phyloP scores from a whole-genome alignment of 2,329 filamentous ascomycete genomes.

The Penicillium psychrosexuale region DNA sequence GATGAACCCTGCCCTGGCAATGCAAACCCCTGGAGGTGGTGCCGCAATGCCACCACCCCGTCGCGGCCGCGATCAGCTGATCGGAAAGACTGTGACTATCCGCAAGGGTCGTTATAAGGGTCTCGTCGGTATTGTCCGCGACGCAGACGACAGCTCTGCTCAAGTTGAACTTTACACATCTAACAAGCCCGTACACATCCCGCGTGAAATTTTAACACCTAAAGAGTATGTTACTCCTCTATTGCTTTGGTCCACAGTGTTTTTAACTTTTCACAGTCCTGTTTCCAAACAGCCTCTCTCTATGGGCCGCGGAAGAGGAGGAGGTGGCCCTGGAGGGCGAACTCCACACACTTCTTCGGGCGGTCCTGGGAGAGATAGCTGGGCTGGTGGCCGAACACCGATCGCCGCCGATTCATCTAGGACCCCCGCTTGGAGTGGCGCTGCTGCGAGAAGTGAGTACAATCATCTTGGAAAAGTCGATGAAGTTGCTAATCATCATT shows the following conservation, averaged over 20 bases:
- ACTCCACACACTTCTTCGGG: constrained; percentile 49
- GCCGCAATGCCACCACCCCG: constrained; percentile 65
- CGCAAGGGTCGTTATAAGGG: constrained; percentile 88
- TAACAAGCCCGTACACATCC: constrained; percentile 82
- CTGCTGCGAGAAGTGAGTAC: constrained; percentile 60
- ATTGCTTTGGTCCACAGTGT: background rate
- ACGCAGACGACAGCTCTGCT: constrained; percentile 80
- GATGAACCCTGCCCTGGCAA: constrained; percentile 88
- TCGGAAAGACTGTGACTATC: constrained; percentile 89
- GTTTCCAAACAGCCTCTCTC: constrained; percentile 76
- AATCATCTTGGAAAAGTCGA: background rate
- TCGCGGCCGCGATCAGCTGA: constrained; percentile 72
- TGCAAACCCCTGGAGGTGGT: constrained; percentile 55
- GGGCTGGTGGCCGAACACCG: constrained; percentile 68
- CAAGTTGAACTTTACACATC: constrained; percentile 93
- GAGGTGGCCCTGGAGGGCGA: constrained; percentile 28
- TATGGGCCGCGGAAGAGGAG: constrained; percentile 53
- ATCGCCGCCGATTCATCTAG: constrained; percentile 61
- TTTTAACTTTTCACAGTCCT: constrained; percentile 37
- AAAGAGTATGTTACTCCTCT: constrained; percentile 64
- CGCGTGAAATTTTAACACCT: constrained; percentile 76
- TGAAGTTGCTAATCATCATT: constrained; percentile 19
- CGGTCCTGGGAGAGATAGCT: constrained; percentile 49
- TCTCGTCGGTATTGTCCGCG: constrained; percentile 89
- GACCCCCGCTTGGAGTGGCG: constrained; percentile 70